Evolutionary conservation across 305 asterid genomes (phyloP).

Genomic region (Fraxinus platypoda): DNA sequence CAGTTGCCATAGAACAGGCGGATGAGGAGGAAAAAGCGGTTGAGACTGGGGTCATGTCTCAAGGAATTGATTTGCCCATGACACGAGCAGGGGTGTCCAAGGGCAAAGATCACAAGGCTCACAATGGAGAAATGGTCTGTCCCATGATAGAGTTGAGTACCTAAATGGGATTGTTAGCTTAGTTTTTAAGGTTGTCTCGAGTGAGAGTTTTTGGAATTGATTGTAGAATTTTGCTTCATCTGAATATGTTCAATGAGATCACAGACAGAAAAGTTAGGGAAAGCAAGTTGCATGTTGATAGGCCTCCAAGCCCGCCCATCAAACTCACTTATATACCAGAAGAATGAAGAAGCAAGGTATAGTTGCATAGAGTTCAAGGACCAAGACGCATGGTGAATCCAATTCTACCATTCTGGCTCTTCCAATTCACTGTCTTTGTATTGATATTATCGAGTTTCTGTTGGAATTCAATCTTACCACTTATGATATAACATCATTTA

Average conservation of each 20-base stretch:
- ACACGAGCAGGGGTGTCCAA: slow-evolving; percentile 81
- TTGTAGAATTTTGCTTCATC: slow-evolving; percentile 16
- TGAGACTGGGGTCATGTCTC: slow-evolving; percentile 63
- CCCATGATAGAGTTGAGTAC: slow-evolving; percentile 88
- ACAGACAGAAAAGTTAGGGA: not conserved
- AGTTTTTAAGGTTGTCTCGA: slow-evolving; percentile 13
- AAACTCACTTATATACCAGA: not conserved
- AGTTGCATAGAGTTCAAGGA: not conserved
- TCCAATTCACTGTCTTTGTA: not conserved
- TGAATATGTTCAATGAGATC: not conserved
- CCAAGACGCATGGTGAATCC: not conserved
- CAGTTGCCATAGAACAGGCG: slow-evolving; percentile 35
- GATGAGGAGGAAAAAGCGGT: slow-evolving; percentile 81
- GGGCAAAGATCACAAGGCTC: slow-evolving; percentile 70
- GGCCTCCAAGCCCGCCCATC: not conserved
- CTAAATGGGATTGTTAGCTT: slow-evolving; percentile 18
- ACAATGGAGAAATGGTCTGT: slow-evolving; percentile 77
- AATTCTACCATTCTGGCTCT: not conserved
- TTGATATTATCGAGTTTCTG: not conserved
- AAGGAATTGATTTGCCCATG: slow-evolving; percentile 77
- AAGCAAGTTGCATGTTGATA: not conserved
- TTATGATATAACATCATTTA: not conserved
- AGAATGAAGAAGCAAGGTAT: not conserved
- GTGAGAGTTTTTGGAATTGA: slow-evolving; percentile 18
- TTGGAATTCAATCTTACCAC: not conserved